These are phyloP conservation scores for Rubus idaeus DNA, from an alignment of 306 rosid genomes.

Conservation along the genomic window DNA sequence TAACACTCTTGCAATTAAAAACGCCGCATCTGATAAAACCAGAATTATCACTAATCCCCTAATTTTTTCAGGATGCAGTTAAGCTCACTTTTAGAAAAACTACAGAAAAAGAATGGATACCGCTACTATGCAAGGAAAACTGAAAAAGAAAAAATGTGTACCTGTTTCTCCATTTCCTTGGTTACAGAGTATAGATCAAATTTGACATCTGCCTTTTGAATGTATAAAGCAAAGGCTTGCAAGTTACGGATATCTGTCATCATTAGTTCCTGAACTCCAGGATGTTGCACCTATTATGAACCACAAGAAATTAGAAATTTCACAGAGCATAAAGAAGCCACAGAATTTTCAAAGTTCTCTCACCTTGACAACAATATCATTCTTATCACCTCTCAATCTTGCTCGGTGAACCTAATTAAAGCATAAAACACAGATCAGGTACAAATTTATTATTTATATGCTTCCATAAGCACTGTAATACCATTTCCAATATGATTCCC, in stretches of 20 bases:
- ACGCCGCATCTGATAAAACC: background rate
- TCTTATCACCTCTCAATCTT: conserved; percentile 66
- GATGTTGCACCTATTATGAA: conserved; percentile 86
- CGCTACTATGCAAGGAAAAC: background rate
- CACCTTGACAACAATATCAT: conserved; percentile 92
- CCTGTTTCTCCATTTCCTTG: conserved; percentile 98
- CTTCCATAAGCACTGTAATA: conserved; percentile 19
- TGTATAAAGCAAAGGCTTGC: conserved; percentile 86
- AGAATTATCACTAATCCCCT: background rate
- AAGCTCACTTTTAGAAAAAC: background rate
- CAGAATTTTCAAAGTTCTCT: conserved; percentile 26
- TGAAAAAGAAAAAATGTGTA: conserved; percentile 27
- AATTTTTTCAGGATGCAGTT: background rate
- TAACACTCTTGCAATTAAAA: background rate
- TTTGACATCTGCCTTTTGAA: conserved; percentile 92
- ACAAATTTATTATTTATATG: conserved; percentile 7
- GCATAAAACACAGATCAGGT: conserved; percentile 35
- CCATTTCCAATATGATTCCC: conserved; percentile 18
- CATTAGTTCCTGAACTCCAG: conserved; percentile 95
- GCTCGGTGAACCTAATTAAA: conserved; percentile 80
- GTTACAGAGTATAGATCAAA: conserved; percentile 91
- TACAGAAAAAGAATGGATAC: background rate
- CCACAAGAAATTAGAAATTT: conserved; percentile 34
- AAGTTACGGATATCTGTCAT: conserved; percentile 93
- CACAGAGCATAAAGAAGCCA: conserved; percentile 17